These are phyloP conservation scores for Lipomyces orientalis DNA, from an alignment of 805 yeast genomes.

Conservation along the genomic window DNA sequence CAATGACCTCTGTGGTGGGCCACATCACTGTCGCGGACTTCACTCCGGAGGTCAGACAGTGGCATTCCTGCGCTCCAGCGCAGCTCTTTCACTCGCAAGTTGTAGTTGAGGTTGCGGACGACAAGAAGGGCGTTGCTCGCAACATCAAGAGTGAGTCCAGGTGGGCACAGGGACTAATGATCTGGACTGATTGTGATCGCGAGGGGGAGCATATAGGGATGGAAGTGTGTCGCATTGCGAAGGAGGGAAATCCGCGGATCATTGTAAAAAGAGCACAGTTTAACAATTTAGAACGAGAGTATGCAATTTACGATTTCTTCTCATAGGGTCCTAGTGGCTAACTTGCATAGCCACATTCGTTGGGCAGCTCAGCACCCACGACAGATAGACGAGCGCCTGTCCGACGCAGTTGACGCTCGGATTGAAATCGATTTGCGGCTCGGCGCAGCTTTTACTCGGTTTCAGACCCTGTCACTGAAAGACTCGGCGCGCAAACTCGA, in stretches of 20 bases:
- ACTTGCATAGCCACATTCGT: conserved; percentile 58
- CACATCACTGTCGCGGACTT: conserved; percentile 75
- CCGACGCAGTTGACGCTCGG: conserved; percentile 84
- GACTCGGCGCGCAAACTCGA: conserved; percentile 38
- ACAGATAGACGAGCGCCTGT: conserved; percentile 66
- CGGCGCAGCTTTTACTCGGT: conserved; percentile 87
- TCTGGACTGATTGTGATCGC: conserved; percentile 98
- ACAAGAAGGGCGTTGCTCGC: conserved; percentile 56
- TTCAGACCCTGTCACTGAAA: conserved; percentile 59
- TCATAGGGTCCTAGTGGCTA: neutral
- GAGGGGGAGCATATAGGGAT: conserved; percentile 94
- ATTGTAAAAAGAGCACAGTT: conserved; percentile 75
- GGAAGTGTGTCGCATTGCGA: conserved; percentile 78
- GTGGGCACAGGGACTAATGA: conserved; percentile 68
- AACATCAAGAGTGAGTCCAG: conserved; percentile 74
- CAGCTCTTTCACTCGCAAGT: conserved; percentile 57
- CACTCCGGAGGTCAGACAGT: conserved; percentile 67
- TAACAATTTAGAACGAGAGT: conserved; percentile 75
- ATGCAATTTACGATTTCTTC: neutral
- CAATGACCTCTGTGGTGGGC: conserved; percentile 93
- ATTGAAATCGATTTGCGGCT: conserved; percentile 86
- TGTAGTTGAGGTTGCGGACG: conserved; percentile 38
- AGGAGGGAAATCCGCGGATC: conserved; percentile 55
- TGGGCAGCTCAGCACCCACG: conserved; percentile 76
- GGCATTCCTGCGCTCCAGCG: conserved; percentile 48